Conservation (phyloP, 139 green algal genomes). For the Coccomyxa sp. region DNA sequence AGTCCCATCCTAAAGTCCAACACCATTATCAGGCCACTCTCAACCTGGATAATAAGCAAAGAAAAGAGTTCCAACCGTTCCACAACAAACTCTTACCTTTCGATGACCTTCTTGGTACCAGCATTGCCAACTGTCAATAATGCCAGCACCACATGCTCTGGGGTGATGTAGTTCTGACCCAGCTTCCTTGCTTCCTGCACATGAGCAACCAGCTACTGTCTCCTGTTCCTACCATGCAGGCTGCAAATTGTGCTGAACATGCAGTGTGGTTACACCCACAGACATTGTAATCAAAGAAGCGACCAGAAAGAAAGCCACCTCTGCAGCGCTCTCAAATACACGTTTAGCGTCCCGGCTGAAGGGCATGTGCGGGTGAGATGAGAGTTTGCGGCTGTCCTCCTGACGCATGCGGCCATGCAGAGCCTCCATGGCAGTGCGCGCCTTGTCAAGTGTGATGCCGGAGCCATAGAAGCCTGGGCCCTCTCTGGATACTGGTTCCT, state of each 20-base stretch:
- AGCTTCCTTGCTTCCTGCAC: slow-evolving; percentile 68
- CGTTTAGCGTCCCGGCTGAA: slow-evolving; percentile 73
- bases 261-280: neutral
- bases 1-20: slow-evolving; percentile 32
- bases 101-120: neutral
- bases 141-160: slow-evolving; percentile 88
- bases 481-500: neutral
- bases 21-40: too few relatives aligned
- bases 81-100: neutral
- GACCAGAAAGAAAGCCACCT: slow-evolving; percentile 26
- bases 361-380: slow-evolving; percentile 49
- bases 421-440: slow-evolving; percentile 27
- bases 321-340: slow-evolving; percentile 77
- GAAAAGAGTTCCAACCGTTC: neutral
- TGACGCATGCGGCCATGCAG: neutral
- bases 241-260: neutral
- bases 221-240: neutral
- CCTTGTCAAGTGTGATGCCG: slow-evolving; percentile 52
- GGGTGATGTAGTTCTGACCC: slow-evolving; percentile 80
- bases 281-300: neutral
- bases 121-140: slow-evolving; percentile 39
- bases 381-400: neutral
- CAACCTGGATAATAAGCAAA: too few relatives aligned
- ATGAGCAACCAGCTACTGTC: neutral
- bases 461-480: slow-evolving; percentile 61